phyloP scores from a whole-genome alignment of 495 filamentous ascomycete species.

The Hypomontagnella submonticulosa region DNA sequence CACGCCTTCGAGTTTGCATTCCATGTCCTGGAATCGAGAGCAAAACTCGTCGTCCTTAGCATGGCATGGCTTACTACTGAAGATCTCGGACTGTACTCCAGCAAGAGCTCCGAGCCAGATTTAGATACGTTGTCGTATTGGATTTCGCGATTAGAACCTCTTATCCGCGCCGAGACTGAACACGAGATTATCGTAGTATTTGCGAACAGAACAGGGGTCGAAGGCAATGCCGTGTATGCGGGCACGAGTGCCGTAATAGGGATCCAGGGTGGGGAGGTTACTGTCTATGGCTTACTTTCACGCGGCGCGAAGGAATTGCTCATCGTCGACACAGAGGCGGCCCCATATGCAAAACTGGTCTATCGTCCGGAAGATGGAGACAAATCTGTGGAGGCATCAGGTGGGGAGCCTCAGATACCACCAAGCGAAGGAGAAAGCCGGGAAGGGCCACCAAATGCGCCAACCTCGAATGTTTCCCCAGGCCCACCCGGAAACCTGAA shows the following conservation, averaged over 20 bases:
- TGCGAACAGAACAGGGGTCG: conserved; percentile 81
- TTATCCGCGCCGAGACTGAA: conserved; percentile 67
- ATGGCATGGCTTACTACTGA: conserved; percentile 88
- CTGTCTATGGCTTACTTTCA: conserved; percentile 75
- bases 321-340: conserved; percentile 66
- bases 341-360: conserved; percentile 42
- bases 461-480: conserved; percentile 1
- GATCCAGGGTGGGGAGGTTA: conserved; percentile 72
- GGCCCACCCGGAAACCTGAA: not conserved
- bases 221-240: conserved; percentile 77
- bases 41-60: conserved; percentile 79
- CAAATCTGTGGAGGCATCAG: conserved; percentile 8
- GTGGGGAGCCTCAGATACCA: conserved; percentile 14
- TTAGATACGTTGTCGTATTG: conserved; percentile 88
- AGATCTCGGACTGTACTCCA: conserved; percentile 57
- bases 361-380: conserved; percentile 42
- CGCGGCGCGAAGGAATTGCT: conserved; percentile 72
- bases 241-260: conserved; percentile 87
- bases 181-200: conserved; percentile 81
- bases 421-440: conserved; percentile 9
- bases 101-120: conserved; percentile 69
- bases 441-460: conserved; percentile 1
- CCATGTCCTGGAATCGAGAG: conserved; percentile 70
- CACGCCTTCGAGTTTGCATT: conserved; percentile 86
- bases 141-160: conserved; percentile 82